Percentiles rank a stretch among this genome's conserved stretches.
phyloP scores from a whole-genome alignment of 805 yeast genomes.

The Pichia occidentalis region DNA sequence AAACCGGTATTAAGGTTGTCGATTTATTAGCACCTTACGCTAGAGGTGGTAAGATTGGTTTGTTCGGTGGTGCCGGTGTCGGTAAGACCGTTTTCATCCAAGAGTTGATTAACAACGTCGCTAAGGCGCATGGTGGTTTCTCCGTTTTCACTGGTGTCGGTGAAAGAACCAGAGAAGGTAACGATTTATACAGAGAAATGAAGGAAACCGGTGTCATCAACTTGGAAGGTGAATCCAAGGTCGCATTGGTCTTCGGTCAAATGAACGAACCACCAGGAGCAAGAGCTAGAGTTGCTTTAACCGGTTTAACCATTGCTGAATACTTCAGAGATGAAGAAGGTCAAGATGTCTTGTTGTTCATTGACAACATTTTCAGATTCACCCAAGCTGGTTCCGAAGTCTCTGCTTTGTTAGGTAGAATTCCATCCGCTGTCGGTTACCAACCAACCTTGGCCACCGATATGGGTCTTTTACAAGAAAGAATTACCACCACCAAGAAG shows the following conservation, averaged over 20 bases:
- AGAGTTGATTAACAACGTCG: conserved; percentile 99
- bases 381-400: conserved; percentile 99
- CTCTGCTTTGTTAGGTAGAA: conserved; percentile 99
- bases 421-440: conserved; percentile 99
- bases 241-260: conserved; percentile 98
- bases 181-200: conserved; percentile 99
- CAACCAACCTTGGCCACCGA: conserved; percentile 99
- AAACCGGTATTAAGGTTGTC: conserved; percentile 99
- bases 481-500: conserved; percentile 99
- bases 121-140: conserved; percentile 99
- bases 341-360: conserved; percentile 98
- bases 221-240: conserved; percentile 99
- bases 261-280: conserved; percentile 99
- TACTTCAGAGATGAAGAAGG: conserved; percentile 99
- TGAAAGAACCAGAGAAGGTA: conserved; percentile 99
- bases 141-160: conserved; percentile 99
- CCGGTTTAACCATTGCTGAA: conserved; percentile 99
- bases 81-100: conserved; percentile 99
- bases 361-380: conserved; percentile 99
- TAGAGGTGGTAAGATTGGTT: conserved; percentile 99
- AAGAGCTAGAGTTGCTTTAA: conserved; percentile 98
- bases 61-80: conserved; percentile 99
- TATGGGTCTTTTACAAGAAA: conserved; percentile 99
- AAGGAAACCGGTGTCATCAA: conserved; percentile 99
- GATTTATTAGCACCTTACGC: conserved; percentile 99